Evolutionary conservation across 768 basidiomycete genomes (phyloP).

Genomic region (Lactifluus volemus): DNA sequence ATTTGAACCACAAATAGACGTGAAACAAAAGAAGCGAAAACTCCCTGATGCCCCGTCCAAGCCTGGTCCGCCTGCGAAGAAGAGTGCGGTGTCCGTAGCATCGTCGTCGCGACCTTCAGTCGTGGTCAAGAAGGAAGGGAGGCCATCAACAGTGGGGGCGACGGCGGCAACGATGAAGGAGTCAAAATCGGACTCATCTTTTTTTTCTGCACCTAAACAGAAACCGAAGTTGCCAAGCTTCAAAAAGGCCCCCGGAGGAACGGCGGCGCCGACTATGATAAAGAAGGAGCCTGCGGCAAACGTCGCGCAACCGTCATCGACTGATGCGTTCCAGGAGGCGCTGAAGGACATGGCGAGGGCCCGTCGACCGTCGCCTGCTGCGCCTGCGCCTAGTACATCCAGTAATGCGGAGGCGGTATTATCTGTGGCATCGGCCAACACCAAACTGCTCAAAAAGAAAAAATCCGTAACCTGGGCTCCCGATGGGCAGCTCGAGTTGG

Average conservation of each 20-base stretch:
- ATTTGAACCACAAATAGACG: slow-evolving; percentile 8
- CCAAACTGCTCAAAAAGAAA: slow-evolving; percentile 48
- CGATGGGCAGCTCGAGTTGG: slow-evolving; percentile 61
- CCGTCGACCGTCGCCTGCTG: slow-evolving; percentile 49
- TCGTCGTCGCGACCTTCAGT: slow-evolving; percentile 32
- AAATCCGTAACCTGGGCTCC: slow-evolving; percentile 76
- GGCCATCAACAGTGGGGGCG: slow-evolving; percentile 22
- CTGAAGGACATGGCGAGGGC: slow-evolving; percentile 70
- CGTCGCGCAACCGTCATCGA: slow-evolving; percentile 65
- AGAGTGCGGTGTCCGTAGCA: slow-evolving; percentile 42
- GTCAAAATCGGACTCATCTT: slow-evolving; percentile 78
- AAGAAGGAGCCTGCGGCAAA: slow-evolving; percentile 50
- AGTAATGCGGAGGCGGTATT: slow-evolving; percentile 40
- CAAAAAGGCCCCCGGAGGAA: slow-evolving; percentile 54
- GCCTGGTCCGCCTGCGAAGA: slow-evolving; percentile 53
- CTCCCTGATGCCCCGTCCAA: slow-evolving; percentile 40
- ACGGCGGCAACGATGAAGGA: slow-evolving; percentile 44
- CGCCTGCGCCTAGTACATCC: slow-evolving; percentile 15
- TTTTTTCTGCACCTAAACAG: slow-evolving; percentile 81
- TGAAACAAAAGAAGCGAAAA: slow-evolving; percentile 65
- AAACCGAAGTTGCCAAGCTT: slow-evolving; percentile 81
- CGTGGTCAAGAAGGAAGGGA: slow-evolving; percentile 52
- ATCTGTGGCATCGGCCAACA: slow-evolving; percentile 29
- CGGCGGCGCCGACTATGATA: slow-evolving; percentile 22
- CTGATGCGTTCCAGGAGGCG: slow-evolving; percentile 77